These are phyloP conservation scores for Adansonia rubrostipa DNA, from an alignment of 441 rosid genomes.

Conservation along the genomic window DNA sequence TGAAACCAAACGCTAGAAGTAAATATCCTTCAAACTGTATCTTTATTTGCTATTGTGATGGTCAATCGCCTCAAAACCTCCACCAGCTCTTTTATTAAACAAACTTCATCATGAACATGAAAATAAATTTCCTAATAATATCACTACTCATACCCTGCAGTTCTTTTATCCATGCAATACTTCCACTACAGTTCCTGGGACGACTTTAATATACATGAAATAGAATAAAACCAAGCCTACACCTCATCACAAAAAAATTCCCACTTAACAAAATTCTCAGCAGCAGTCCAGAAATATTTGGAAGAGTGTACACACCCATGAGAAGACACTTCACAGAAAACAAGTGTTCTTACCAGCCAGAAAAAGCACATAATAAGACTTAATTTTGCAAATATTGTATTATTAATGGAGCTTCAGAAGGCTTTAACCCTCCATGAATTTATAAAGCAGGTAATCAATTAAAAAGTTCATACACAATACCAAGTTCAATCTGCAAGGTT, in stretches of 20 bases:
- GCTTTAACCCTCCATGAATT: not conserved
- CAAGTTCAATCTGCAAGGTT: not conserved
- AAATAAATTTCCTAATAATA: not conserved
- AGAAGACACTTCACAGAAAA: not conserved
- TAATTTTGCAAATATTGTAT: not conserved
- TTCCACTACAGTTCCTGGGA: not conserved
- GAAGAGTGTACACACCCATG: not conserved
- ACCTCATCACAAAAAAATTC: not conserved
- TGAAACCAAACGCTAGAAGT: not conserved
- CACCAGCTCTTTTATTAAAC: not conserved
- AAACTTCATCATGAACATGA: not conserved
- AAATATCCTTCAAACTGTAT: slow-evolving; percentile 6
- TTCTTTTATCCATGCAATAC: not conserved
- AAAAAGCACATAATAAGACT: not conserved
- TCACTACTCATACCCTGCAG: not conserved
- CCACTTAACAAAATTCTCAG: not conserved
- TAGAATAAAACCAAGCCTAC: not conserved
- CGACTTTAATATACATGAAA: not conserved
- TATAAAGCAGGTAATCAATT: not conserved
- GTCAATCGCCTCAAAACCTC: not conserved
- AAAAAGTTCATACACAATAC: not conserved
- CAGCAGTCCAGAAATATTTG: not conserved
- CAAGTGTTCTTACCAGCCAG: not conserved
- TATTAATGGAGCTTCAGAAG: not conserved
- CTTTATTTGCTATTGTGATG: not conserved